These are phyloP conservation scores for Rhizodiscina lignyota DNA, from an alignment of 495 filamentous ascomycete species.

Conservation along the genomic window DNA sequence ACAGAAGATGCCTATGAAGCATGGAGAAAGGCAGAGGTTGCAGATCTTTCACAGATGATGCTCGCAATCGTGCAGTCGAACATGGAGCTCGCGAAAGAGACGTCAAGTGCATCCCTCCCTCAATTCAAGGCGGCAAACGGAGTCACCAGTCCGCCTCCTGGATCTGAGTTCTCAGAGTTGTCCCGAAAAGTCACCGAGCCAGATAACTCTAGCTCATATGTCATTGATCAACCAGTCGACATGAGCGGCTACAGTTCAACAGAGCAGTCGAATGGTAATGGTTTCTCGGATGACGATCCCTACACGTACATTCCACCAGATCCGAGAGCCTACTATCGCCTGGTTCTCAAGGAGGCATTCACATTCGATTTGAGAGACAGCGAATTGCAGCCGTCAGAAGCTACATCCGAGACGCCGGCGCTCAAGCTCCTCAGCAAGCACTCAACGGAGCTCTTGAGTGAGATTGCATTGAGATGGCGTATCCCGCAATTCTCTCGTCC, in stretches of 20 bases:
- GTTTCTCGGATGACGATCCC: constrained; percentile 32
- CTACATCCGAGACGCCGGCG: constrained; percentile 33
- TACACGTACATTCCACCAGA: constrained; percentile 87
- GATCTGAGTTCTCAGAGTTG: constrained; percentile 40
- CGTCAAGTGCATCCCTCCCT: constrained; percentile 30
- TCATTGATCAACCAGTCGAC: constrained; percentile 63
- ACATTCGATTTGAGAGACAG: constrained; percentile 47
- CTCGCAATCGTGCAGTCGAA: constrained; percentile 71
- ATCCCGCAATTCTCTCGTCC: constrained; percentile 70
- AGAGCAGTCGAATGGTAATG: too few relatives aligned
- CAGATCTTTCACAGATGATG: constrained; percentile 82
- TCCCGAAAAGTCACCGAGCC: constrained; percentile 31
- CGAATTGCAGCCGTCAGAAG: constrained; percentile 33
- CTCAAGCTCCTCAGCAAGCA: constrained; percentile 62
- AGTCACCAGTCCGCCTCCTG: constrained; percentile 29
- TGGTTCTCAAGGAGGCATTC: constrained; percentile 58
- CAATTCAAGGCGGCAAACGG: constrained; percentile 31
- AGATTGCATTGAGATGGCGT: constrained; percentile 78
- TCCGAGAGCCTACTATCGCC: constrained; percentile 62
- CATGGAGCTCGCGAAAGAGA: constrained; percentile 66
- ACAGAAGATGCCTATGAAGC: constrained; percentile 73
- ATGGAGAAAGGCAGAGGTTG: constrained; percentile 75
- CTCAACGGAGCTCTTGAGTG: constrained; percentile 67
- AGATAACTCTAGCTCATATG: constrained; percentile 35
- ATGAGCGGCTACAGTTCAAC: constrained; percentile 53